These are phyloP conservation scores for Zea mays DNA, from an alignment of 176 grass and related monocot genomes.

Conservation along the genomic window DNA sequence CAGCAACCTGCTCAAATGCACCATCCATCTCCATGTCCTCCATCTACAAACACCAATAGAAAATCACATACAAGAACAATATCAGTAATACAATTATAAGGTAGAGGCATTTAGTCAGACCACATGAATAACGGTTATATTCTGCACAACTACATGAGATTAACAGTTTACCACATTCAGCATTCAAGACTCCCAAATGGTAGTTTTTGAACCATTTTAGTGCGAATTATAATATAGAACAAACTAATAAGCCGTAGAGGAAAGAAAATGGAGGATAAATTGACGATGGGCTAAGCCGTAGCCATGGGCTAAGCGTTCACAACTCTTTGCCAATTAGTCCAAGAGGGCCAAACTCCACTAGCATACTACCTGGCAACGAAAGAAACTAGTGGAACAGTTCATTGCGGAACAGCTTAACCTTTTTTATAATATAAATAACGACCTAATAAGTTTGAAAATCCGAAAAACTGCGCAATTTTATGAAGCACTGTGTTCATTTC, in stretches of 20 bases:
- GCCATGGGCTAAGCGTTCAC: neutral
- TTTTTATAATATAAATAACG: neutral
- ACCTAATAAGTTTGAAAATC: neutral
- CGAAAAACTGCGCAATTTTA: neutral
- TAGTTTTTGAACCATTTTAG: neutral
- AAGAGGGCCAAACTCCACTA: neutral
- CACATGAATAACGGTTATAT: neutral
- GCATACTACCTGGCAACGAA: neutral
- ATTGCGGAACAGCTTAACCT: neutral
- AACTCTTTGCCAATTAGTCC: neutral
- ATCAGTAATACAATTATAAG: neutral
- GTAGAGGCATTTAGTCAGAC: neutral
- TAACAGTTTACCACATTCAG: neutral
- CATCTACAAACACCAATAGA: constrained; percentile 47
- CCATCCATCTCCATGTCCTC: constrained; percentile 94
- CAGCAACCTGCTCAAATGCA: constrained; percentile 56
- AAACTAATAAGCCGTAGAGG: neutral
- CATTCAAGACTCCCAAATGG: constrained; percentile 13
- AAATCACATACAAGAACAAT: neutral
- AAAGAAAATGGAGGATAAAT: neutral
- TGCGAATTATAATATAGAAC: neutral
- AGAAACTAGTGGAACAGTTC: neutral
- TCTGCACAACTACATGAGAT: neutral
- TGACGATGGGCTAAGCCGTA: too few species aligned
- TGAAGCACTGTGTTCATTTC: neutral